These are phyloP conservation scores for Diutina ranongensis DNA, from an alignment of 1,139 yeast genomes.

Conservation along the genomic window DNA sequence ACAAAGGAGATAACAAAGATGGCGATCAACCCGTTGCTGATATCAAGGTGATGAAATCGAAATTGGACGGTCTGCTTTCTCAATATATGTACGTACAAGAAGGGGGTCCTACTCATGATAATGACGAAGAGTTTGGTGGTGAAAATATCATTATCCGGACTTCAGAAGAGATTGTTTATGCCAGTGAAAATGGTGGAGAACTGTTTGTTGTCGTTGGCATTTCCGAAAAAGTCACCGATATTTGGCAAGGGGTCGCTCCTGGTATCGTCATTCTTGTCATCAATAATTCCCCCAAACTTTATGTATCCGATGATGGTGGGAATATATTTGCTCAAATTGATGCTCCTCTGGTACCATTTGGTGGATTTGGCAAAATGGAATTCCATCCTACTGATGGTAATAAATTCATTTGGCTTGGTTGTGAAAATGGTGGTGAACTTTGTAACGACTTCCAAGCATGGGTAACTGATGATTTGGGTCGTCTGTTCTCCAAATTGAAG, in stretches of 20 bases:
- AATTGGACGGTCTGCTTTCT: conserved; percentile 32
- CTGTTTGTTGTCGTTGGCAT: conserved; percentile 39
- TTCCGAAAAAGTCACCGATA: conserved; percentile 38
- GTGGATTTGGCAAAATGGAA: conserved; percentile 10
- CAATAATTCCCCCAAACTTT: no score
- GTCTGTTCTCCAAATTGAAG: conserved; percentile 39
- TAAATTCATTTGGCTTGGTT: conserved; percentile 65
- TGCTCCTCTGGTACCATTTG: neutral
- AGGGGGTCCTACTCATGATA: conserved; percentile 28
- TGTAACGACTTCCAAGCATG: conserved; percentile 28
- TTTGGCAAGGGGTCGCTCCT: conserved; percentile 51
- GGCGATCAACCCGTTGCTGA: conserved; percentile 6
- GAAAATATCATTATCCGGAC: conserved; percentile 70
- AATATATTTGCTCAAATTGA: conserved; percentile 25
- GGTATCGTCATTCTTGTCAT: conserved; percentile 53
- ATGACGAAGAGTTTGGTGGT: conserved; percentile 19
- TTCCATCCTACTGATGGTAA: conserved; percentile 47
- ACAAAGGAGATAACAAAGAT: conserved; percentile 13
- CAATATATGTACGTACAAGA: conserved; percentile 48
- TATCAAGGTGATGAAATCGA: conserved; percentile 19
- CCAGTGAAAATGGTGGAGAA: conserved; percentile 75
- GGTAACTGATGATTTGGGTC: conserved; percentile 55
- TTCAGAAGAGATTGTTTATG: conserved; percentile 34
- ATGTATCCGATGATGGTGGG: conserved; percentile 61
- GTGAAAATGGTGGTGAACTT: conserved; percentile 18